A percentile compares a stretch with the other conserved stretches of the same genome.
Evolutionary conservation across 306 rosid species (phyloP).

Genomic region (Lupinus albus): DNA sequence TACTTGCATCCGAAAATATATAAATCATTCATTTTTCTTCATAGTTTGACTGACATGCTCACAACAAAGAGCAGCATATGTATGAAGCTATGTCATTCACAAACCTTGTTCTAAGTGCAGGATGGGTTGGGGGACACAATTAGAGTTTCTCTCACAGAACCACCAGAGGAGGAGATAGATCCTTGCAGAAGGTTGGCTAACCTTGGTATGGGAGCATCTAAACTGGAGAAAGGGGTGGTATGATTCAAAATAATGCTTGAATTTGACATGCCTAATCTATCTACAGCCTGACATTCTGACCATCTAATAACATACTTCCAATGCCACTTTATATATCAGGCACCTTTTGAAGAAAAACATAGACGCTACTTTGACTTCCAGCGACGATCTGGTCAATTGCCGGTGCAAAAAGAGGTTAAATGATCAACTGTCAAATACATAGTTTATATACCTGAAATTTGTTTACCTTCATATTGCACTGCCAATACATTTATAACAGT

Average conservation of each 20-base stretch:
- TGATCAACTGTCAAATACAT: background rate
- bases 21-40: too few species aligned
- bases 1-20: too few species aligned
- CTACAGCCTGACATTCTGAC: conserved; percentile 19
- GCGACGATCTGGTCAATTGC: conserved; percentile 94
- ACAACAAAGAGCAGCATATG: background rate
- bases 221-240: conserved; percentile 94
- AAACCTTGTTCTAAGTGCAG: conserved; percentile 86
- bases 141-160: conserved; percentile 96
- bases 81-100: conserved; percentile 37
- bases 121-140: conserved; percentile 98
- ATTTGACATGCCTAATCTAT: conserved; percentile 28
- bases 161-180: conserved; percentile 97
- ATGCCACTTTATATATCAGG: conserved; percentile 56
- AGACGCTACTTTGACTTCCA: conserved; percentile 90
- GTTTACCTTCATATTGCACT: conserved; percentile 9
- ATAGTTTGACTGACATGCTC: too few species aligned
- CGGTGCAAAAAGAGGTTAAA: conserved; percentile 83
- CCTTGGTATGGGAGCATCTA: conserved; percentile 84
- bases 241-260: conserved; percentile 45
- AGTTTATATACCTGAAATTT: background rate
- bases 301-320: conserved; percentile 28
- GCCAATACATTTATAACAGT: background rate
- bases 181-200: conserved; percentile 90
- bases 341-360: conserved; percentile 88